A percentile compares a stretch with the other conserved stretches of the same genome.
These are phyloP conservation scores for Dactylonectria macrodidyma DNA, from an alignment of 2,329 filamentous ascomycete genomes.

Conservation along the genomic window DNA sequence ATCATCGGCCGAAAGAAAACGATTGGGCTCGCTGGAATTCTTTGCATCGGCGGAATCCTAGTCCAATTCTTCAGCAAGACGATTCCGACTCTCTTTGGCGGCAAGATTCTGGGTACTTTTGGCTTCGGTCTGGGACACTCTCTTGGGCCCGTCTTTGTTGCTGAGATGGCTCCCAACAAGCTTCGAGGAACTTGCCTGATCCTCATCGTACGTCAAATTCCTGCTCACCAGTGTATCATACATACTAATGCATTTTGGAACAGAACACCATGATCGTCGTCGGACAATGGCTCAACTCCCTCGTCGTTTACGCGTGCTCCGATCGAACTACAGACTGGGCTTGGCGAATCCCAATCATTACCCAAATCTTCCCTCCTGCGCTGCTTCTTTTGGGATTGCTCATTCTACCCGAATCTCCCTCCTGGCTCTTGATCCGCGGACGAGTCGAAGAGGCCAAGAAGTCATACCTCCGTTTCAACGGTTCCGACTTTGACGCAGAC, in stretches of 20 bases:
- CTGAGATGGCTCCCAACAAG: slow-evolving; percentile 50
- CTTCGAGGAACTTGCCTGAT: slow-evolving; percentile 50
- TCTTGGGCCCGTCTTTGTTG: slow-evolving; percentile 51
- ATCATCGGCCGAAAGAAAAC: slow-evolving; percentile 46
- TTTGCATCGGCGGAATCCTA: slow-evolving; percentile 44
- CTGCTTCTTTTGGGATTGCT: slow-evolving; percentile 53
- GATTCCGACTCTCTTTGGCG: slow-evolving; percentile 48
- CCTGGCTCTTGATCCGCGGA: slow-evolving; percentile 59
- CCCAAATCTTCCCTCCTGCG: slow-evolving; percentile 60
- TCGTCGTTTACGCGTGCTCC: slow-evolving; percentile 43
- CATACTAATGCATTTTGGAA: background rate
- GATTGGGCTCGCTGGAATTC: slow-evolving; percentile 40
- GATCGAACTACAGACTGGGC: slow-evolving; percentile 40
- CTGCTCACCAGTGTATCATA: background rate
- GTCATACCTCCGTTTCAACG: slow-evolving; percentile 44
- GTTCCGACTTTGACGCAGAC: slow-evolving; percentile 44
- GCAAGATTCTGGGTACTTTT: slow-evolving; percentile 47
- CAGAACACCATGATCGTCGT: slow-evolving; percentile 53
- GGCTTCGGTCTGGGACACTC: slow-evolving; percentile 51
- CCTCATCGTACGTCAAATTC: slow-evolving; percentile 37
- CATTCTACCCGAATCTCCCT: slow-evolving; percentile 62
- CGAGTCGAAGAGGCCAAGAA: slow-evolving; percentile 53
- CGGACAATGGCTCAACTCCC: slow-evolving; percentile 47
- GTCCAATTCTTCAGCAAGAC: slow-evolving; percentile 44
- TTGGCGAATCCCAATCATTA: slow-evolving; percentile 63